Conservation (phyloP, 164 flowering plant species). For the Malania oleifera region DNA sequence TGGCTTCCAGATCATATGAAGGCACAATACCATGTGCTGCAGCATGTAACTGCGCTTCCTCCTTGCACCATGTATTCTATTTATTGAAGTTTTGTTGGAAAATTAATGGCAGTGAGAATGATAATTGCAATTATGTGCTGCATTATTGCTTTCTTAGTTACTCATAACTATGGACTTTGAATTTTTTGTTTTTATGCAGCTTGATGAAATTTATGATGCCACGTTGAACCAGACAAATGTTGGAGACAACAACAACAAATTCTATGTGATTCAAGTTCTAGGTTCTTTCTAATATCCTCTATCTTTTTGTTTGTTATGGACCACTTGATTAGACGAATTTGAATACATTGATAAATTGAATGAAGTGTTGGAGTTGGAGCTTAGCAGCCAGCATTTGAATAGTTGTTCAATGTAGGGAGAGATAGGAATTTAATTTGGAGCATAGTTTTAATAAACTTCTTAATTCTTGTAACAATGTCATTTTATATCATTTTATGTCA, state of each 20-base stretch:
- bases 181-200: constrained; percentile 25
- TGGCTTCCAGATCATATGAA: constrained; percentile 80
- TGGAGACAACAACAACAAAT: constrained; percentile 53
- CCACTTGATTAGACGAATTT: not conserved
- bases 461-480: too few species aligned
- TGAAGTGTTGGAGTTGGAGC: not conserved
- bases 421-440: too few species aligned
- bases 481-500: too few species aligned
- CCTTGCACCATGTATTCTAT: not conserved
- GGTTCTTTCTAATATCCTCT: constrained; percentile 22
- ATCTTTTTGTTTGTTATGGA: not conserved
- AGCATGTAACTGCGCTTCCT: constrained; percentile 28
- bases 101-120: not conserved
- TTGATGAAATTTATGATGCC: constrained; percentile 51
- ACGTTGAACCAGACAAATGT: constrained; percentile 61
- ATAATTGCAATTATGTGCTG: not conserved
- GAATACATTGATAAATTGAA: not conserved
- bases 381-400: too few species aligned
- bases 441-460: too few species aligned
- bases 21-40: constrained; percentile 65
- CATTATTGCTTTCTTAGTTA: too few species aligned
- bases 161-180: not conserved
- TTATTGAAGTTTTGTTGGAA: not conserved
- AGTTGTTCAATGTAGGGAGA: too few species aligned
- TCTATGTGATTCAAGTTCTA: constrained; percentile 53